Conservation (phyloP, 164 flowering plant genomes). For the Taxillus chinensis region DNA sequence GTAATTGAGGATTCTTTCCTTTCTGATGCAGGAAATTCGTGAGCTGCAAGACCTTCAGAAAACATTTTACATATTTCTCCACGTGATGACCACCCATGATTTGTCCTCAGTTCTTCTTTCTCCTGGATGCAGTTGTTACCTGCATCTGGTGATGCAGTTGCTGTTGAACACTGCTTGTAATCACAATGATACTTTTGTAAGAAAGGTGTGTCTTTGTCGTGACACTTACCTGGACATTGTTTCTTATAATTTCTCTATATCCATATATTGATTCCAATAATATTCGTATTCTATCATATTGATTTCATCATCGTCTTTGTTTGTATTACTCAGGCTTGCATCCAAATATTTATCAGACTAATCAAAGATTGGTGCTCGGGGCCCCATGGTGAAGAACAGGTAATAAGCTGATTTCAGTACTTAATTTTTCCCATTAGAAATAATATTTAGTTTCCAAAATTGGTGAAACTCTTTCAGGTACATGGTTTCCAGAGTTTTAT, state of each 20-base stretch:
- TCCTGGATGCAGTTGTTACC: slow-evolving; percentile 53
- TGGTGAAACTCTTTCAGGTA: slow-evolving; percentile 37
- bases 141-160: slow-evolving; percentile 74
- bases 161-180: slow-evolving; percentile 56
- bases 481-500: slow-evolving; percentile 84
- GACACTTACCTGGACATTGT: neutral
- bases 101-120: slow-evolving; percentile 77
- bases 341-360: slow-evolving; percentile 77
- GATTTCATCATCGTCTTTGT: slow-evolving; percentile 9
- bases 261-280: neutral
- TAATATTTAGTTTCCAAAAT: slow-evolving; percentile 1
- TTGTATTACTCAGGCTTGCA: slow-evolving; percentile 58
- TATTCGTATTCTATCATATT: neutral
- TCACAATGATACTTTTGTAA: slow-evolving; percentile 70
- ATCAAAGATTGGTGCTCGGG: slow-evolving; percentile 86
- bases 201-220: slow-evolving; percentile 50
- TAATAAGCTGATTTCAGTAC: slow-evolving; percentile 6
- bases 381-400: slow-evolving; percentile 73
- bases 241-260: too few species aligned
- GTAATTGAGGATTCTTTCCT: neutral
- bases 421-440: neutral
- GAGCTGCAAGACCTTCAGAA: slow-evolving; percentile 88
- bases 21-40: slow-evolving; percentile 67
- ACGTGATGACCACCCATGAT: slow-evolving; percentile 73
- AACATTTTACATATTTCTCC: slow-evolving; percentile 74